Conservation (phyloP, 1,284 basidiomycete genomes). For the Trametes versicolor region DNA sequence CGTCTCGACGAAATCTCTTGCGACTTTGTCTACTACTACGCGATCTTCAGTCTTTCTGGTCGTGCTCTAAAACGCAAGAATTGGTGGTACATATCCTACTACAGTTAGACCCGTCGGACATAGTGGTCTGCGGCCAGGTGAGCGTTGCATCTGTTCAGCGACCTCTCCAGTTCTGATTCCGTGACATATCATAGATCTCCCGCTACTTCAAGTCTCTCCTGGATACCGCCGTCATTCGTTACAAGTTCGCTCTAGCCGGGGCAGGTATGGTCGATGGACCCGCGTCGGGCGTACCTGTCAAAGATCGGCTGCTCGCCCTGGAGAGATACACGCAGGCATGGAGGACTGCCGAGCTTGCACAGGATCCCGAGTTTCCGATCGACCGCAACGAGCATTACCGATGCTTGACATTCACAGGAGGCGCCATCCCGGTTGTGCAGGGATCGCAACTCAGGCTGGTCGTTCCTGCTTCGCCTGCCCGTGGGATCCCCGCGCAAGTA, state of each 20-base stretch:
- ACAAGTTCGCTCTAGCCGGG: background rate
- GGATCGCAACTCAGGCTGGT: background rate
- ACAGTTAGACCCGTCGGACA: background rate
- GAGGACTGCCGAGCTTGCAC: background rate
- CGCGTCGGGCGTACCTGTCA: background rate
- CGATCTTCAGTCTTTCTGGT: background rate
- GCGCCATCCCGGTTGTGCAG: background rate
- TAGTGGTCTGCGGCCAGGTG: background rate
- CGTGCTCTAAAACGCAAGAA: background rate
- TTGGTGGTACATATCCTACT: background rate
- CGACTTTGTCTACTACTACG: too few relatives aligned
- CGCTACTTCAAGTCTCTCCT: background rate
- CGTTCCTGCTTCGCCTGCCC: background rate
- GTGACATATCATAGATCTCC: background rate
- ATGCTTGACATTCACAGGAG: background rate
- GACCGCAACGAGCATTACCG: background rate
- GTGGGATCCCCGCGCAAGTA: background rate
- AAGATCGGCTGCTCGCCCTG: background rate
- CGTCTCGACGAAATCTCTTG: too few relatives aligned
- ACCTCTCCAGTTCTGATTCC: background rate
- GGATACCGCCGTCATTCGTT: background rate
- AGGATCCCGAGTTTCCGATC: background rate
- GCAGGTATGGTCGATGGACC: background rate
- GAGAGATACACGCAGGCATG: background rate
- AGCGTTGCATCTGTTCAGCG: background rate